phyloP scores from a whole-genome alignment of 805 yeast genomes.

The Candida alai region DNA sequence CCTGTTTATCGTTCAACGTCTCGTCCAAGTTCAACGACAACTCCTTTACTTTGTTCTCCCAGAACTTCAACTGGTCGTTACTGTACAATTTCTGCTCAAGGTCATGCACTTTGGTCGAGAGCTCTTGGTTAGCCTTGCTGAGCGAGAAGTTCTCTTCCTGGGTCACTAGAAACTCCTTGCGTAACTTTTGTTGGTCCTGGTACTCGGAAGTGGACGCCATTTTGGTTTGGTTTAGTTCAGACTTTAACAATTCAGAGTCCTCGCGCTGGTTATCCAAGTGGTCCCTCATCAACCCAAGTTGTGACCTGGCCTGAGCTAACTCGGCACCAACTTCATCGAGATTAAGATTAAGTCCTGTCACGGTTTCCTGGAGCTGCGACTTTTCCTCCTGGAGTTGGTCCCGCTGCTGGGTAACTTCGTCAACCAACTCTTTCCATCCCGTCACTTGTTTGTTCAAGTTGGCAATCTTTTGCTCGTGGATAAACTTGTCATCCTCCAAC shows the following conservation, averaged over 20 bases:
- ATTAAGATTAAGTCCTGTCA: slow-evolving; percentile 21
- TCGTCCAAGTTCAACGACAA: slow-evolving; percentile 49
- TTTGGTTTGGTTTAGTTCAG: slow-evolving; percentile 34
- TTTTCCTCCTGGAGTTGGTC: slow-evolving; percentile 48
- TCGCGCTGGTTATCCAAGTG: slow-evolving; percentile 32
- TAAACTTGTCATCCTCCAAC: slow-evolving; percentile 31
- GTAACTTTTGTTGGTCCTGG: slow-evolving; percentile 31
- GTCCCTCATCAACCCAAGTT: slow-evolving; percentile 26
- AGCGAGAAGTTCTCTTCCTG: slow-evolving; percentile 67
- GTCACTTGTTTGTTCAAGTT: slow-evolving; percentile 47
- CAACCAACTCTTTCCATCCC: slow-evolving; percentile 55
- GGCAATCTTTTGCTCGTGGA: slow-evolving; percentile 33
- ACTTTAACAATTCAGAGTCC: slow-evolving; percentile 29
- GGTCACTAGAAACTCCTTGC: slow-evolving; percentile 52
- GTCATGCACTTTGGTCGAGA: slow-evolving; percentile 42
- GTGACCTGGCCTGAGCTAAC: slow-evolving; percentile 25
- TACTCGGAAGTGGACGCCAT: slow-evolving; percentile 24
- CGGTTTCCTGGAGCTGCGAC: slow-evolving; percentile 27
- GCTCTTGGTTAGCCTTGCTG: slow-evolving; percentile 49
- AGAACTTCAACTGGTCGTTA: slow-evolving; percentile 53
- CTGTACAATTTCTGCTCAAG: slow-evolving; percentile 47
- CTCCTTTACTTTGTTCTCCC: slow-evolving; percentile 54
- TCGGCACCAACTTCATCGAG: slow-evolving; percentile 22
- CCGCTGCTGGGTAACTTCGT: slow-evolving; percentile 59
- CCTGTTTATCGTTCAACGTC: slow-evolving; percentile 46